Conservation (phyloP, 306 rosid species). For the Medicago ruthenica region DNA sequence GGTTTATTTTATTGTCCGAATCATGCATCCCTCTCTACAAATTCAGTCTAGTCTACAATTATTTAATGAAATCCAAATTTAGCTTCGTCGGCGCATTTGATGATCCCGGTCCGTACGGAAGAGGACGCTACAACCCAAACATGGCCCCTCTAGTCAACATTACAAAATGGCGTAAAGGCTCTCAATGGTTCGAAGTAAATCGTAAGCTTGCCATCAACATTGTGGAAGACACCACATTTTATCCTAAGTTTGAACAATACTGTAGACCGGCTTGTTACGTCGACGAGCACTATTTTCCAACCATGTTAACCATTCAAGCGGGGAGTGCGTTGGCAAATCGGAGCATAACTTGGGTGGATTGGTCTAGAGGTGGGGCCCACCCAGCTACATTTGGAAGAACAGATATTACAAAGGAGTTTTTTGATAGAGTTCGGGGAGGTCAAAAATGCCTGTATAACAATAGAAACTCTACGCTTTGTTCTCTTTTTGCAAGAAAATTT, state of each 20-base stretch:
- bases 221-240: conserved; percentile 64
- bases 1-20: conserved; percentile 88
- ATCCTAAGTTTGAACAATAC: conserved; percentile 64
- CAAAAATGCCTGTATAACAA: conserved; percentile 65
- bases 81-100: conserved; percentile 83
- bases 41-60: conserved; percentile 62
- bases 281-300: conserved; percentile 96
- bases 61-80: conserved; percentile 66
- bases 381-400: conserved; percentile 82
- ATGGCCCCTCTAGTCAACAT: conserved; percentile 81
- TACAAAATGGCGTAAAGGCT: conserved; percentile 91
- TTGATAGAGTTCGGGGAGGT: conserved; percentile 48
- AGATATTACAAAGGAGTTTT: conserved; percentile 65
- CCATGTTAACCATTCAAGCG: conserved; percentile 79
- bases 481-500: conserved; percentile 88
- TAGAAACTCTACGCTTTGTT: conserved; percentile 59
- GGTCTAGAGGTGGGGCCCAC: conserved; percentile 98
- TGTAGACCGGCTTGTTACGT: conserved; percentile 90
- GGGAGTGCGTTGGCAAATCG: conserved; percentile 68
- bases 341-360: conserved; percentile 96
- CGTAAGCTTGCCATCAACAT: conserved; percentile 78
- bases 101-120: conserved; percentile 82
- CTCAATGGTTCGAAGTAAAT: conserved; percentile 92
- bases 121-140: conserved; percentile 78
- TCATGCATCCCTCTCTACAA: conserved; percentile 91